Percentiles rank a stretch among this genome's conserved stretches.
These are phyloP conservation scores for Colletotrichum eleusines DNA, from an alignment of 2,329 filamentous ascomycete genomes.

Conservation along the genomic window DNA sequence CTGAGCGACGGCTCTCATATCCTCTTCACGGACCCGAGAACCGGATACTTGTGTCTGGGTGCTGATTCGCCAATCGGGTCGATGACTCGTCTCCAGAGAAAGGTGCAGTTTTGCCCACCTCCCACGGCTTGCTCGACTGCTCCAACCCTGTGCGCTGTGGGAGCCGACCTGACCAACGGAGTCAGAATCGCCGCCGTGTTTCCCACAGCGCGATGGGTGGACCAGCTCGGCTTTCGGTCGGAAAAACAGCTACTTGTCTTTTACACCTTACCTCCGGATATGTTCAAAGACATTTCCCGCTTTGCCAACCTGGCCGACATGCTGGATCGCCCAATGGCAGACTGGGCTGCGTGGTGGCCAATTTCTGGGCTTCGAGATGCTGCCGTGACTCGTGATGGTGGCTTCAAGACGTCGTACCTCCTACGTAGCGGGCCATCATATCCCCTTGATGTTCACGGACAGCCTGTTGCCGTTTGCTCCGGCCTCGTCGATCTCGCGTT, in stretches of 20 bases:
- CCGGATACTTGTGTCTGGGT: conserved; percentile 69
- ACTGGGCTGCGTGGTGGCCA: conserved; percentile 42
- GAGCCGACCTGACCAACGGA: conserved; percentile 68
- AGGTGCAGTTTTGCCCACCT: conserved; percentile 64
- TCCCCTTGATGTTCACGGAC: conserved; percentile 50
- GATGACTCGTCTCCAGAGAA: conserved; percentile 65
- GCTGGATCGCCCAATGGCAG: conserved; percentile 33
- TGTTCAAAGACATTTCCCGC: conserved; percentile 57
- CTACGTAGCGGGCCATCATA: conserved; percentile 42
- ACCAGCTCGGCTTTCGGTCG: neutral
- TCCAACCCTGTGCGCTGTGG: conserved; percentile 67
- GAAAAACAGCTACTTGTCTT: conserved; percentile 62
- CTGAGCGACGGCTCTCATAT: conserved; percentile 75
- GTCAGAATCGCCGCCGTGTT: conserved; percentile 70
- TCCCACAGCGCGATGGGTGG: conserved; percentile 48
- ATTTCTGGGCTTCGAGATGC: conserved; percentile 35
- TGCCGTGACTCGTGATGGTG: neutral
- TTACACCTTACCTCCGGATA: conserved; percentile 71
- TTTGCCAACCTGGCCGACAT: conserved; percentile 17
- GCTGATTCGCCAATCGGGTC: conserved; percentile 69
- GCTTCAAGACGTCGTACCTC: conserved; percentile 6
- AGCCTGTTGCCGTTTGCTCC: conserved; percentile 49
- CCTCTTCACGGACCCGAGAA: conserved; percentile 72
- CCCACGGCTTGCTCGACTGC: conserved; percentile 47
- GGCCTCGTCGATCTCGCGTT: conserved; percentile 50